These are phyloP conservation scores for Globisporangium paddicum DNA, from an alignment of 352 stramenopile genomes.

Conservation along the genomic window DNA sequence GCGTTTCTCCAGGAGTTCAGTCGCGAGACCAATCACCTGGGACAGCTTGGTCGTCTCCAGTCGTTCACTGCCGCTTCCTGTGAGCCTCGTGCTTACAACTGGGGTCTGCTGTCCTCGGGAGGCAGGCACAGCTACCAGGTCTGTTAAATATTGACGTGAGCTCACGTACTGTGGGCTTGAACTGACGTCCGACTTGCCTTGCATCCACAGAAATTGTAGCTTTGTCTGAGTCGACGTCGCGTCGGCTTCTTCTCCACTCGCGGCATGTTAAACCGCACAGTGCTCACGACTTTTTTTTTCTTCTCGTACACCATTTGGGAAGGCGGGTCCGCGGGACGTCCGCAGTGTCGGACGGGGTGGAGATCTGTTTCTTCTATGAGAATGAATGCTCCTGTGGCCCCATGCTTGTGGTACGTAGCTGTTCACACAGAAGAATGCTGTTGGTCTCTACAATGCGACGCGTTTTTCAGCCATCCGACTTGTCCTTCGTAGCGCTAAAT, in stretches of 20 bases:
- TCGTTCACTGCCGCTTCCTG: too few species aligned
- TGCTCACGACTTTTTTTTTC: not conserved
- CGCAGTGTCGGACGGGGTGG: not conserved
- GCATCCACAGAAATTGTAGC: not conserved
- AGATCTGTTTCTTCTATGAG: not conserved
- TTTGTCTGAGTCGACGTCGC: not conserved
- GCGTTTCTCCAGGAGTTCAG: too few species aligned
- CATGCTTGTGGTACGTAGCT: not conserved
- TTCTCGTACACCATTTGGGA: not conserved
- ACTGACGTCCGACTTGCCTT: too few species aligned
- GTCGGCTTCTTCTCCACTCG: not conserved
- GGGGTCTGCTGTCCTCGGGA: too few species aligned
- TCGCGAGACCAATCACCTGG: too few species aligned
- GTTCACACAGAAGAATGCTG: not conserved
- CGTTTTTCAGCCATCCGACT: not conserved
- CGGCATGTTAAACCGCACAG: not conserved
- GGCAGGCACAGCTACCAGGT: too few species aligned
- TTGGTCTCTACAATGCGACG: too few species aligned
- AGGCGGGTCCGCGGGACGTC: not conserved
- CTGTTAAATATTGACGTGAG: too few species aligned
- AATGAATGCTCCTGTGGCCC: not conserved
- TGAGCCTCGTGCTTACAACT: too few species aligned
- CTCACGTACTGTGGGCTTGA: too few species aligned
- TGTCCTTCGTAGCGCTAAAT: not conserved
- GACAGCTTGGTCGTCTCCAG: too few species aligned